Evolutionary conservation across 306 rosid genomes (phyloP).

Genomic region (Prunus padus): DNA sequence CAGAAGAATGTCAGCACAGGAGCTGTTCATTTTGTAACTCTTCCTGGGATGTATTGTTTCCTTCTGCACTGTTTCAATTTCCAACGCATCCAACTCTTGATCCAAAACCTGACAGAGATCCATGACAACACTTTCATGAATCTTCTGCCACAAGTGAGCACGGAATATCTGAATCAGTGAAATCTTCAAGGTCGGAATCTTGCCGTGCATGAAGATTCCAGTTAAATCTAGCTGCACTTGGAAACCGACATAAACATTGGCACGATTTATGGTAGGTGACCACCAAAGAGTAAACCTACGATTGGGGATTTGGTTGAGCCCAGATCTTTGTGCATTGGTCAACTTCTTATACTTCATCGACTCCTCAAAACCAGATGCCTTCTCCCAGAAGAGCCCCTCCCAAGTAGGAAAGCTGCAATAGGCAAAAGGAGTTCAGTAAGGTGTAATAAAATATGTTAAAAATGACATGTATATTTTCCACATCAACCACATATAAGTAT

Average conservation of each 20-base stretch:
- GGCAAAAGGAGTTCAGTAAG: slow-evolving; percentile 26
- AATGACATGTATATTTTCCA: not conserved
- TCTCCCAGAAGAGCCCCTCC: slow-evolving; percentile 99
- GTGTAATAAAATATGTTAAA: not conserved
- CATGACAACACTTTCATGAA: slow-evolving; percentile 99
- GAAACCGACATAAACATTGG: slow-evolving; percentile 98
- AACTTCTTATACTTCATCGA: slow-evolving; percentile 98
- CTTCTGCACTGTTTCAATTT: slow-evolving; percentile 98
- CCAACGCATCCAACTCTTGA: slow-evolving; percentile 98
- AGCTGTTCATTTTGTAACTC: slow-evolving; percentile 99
- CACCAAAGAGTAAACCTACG: slow-evolving; percentile 99
- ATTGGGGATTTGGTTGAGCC: slow-evolving; percentile 98
- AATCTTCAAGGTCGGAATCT: slow-evolving; percentile 96
- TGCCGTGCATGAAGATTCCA: slow-evolving; percentile 99
- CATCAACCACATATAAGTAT: not conserved
- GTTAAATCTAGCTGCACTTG: slow-evolving; percentile 99
- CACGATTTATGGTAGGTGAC: slow-evolving; percentile 98
- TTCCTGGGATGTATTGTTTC: slow-evolving; percentile 99
- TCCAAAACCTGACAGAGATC: slow-evolving; percentile 99
- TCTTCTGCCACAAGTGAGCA: slow-evolving; percentile 99
- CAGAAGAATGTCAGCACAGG: slow-evolving; percentile 96
- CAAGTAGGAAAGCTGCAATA: slow-evolving; percentile 81
- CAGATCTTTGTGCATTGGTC: slow-evolving; percentile 99
- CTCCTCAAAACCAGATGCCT: slow-evolving; percentile 99
- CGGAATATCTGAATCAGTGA: slow-evolving; percentile 96